These are phyloP conservation scores for Raffaelea ambrosiae DNA, from an alignment of 2,329 filamentous ascomycete genomes.

Conservation along the genomic window DNA sequence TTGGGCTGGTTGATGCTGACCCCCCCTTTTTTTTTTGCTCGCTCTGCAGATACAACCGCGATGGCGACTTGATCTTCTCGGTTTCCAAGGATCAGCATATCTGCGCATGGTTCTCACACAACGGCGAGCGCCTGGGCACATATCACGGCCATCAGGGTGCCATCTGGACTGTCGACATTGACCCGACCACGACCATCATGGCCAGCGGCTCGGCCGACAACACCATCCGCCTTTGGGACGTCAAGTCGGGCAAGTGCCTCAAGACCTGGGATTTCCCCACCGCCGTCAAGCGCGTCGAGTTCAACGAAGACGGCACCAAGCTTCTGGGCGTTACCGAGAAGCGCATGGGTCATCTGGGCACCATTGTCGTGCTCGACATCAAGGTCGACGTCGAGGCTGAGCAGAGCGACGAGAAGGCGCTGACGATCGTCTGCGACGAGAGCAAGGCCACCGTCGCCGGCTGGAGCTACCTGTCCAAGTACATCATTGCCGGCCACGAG, in stretches of 20 bases:
- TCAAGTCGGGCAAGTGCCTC: slow-evolving; percentile 83
- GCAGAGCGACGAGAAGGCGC: slow-evolving; percentile 72
- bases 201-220: slow-evolving; percentile 97
- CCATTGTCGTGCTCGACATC: slow-evolving; percentile 89
- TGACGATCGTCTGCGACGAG: slow-evolving; percentile 89
- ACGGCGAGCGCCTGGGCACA: slow-evolving; percentile 93
- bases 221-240: slow-evolving; percentile 94
- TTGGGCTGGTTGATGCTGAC: not conserved
- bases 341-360: slow-evolving; percentile 92
- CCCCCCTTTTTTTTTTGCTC: not conserved
- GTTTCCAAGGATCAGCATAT: slow-evolving; percentile 47
- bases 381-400: slow-evolving; percentile 71
- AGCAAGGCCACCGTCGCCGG: slow-evolving; percentile 97
- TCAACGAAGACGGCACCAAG: slow-evolving; percentile 85
- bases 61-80: slow-evolving; percentile 61
- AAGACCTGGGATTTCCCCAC: slow-evolving; percentile 98
- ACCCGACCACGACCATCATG: slow-evolving; percentile 84
- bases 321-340: slow-evolving; percentile 95
- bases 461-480: slow-evolving; percentile 90
- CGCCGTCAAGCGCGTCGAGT: slow-evolving; percentile 95
- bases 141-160: slow-evolving; percentile 97
- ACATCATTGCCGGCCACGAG: slow-evolving; percentile 96
- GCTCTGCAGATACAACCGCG: slow-evolving; percentile 65
- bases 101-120: slow-evolving; percentile 94
- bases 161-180: slow-evolving; percentile 97